These are phyloP conservation scores for Arctostaphylos glauca DNA, from an alignment of 148 eudicot species.

Conservation along the genomic window DNA sequence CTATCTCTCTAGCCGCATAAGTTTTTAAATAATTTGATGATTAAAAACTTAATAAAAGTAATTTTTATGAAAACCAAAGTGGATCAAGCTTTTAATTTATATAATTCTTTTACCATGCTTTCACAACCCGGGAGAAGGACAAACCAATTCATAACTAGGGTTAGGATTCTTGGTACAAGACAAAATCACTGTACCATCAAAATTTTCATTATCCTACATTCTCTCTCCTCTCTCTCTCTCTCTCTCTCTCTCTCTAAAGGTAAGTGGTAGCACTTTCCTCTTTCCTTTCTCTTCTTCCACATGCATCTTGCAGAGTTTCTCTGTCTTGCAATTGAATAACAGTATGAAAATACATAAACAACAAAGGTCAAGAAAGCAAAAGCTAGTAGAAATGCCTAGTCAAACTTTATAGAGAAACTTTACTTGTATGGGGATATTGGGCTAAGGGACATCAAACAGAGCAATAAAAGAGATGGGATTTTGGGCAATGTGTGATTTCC, in stretches of 20 bases:
- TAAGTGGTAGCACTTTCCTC: conserved; percentile 13
- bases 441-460: conserved; percentile 21
- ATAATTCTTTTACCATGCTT: background rate
- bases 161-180: conserved; percentile 19
- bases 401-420: conserved; percentile 36
- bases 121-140: conserved; percentile 8
- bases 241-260: conserved; percentile 15
- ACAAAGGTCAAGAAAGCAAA: conserved; percentile 27
- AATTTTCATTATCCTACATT: conserved; percentile 18
- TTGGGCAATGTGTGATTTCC: conserved; percentile 1
- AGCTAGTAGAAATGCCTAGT: conserved; percentile 22
- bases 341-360: conserved; percentile 18
- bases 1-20: too few species aligned
- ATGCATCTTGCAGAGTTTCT: conserved; percentile 17
- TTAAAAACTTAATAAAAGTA: too few species aligned
- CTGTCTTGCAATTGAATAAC: conserved; percentile 15
- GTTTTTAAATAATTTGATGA: too few species aligned
- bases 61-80: too few species aligned
- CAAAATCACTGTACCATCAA: conserved; percentile 33
- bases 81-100: background rate
- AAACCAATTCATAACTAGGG: conserved; percentile 18
- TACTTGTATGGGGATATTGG: conserved; percentile 21
- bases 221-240: background rate
- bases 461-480: conserved; percentile 23
- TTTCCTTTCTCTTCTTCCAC: conserved; percentile 18